phyloP scores from a whole-genome alignment of 164 flowering plant genomes.

The Platanus orientalis region DNA sequence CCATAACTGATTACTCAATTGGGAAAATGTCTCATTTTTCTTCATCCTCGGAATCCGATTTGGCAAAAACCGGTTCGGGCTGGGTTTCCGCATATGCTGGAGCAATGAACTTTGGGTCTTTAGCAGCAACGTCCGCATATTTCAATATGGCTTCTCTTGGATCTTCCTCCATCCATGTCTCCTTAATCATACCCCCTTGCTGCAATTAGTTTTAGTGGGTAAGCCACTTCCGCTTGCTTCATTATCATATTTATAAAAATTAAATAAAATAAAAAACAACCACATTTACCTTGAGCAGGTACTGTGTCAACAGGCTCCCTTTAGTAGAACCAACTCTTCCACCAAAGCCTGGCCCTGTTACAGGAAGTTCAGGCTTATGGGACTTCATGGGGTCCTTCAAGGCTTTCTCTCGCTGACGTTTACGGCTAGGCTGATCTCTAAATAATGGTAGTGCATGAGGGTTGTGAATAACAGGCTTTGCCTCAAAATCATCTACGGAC shows the following conservation, averaged over 20 bases:
- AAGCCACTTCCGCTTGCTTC: constrained; percentile 4
- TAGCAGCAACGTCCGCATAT: constrained; percentile 89
- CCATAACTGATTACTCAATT: not conserved
- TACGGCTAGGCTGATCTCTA: constrained; percentile 96
- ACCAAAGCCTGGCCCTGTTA: constrained; percentile 93
- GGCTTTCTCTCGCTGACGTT: constrained; percentile 87
- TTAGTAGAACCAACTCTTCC: constrained; percentile 88
- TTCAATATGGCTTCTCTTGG: constrained; percentile 97
- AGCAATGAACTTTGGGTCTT: constrained; percentile 94
- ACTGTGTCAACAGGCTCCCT: constrained; percentile 93
- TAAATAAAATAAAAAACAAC: constrained; percentile 1
- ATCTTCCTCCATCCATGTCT: constrained; percentile 99
- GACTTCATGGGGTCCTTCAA: constrained; percentile 92
- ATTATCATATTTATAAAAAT: not conserved
- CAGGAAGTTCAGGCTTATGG: constrained; percentile 91
- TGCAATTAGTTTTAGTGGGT: constrained; percentile 32
- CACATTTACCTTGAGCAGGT: constrained; percentile 80
- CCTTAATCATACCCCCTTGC: constrained; percentile 98
- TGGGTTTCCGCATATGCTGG: constrained; percentile 96
- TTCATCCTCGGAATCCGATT: constrained; percentile 92
- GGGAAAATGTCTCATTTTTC: constrained; percentile 29
- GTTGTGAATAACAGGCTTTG: constrained; percentile 81
- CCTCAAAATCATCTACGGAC: constrained; percentile 84
- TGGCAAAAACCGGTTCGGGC: constrained; percentile 81
- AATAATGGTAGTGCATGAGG: constrained; percentile 97